Evolutionary conservation across 2,329 filamentous ascomycete genomes (phyloP).

Genomic region (Penicillium verrucosum): DNA sequence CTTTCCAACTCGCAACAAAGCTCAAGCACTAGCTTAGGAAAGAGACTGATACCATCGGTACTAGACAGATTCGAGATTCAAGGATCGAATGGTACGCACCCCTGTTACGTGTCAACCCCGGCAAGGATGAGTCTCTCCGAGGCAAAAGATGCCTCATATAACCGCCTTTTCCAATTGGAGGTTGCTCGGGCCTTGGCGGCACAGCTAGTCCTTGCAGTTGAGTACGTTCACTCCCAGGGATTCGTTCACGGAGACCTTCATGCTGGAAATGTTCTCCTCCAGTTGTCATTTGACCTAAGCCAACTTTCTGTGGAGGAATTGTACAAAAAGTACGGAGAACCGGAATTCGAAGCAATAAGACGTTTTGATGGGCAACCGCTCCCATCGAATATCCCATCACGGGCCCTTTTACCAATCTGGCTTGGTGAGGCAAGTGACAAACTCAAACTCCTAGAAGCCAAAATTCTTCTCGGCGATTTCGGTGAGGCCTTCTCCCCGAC

Average conservation of each 20-base stretch:
- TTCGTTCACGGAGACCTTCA: constrained; percentile 39
- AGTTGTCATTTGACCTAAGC: constrained; percentile 14
- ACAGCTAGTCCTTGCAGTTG: constrained; percentile 27
- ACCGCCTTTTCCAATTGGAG: constrained; percentile 14
- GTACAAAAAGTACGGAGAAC: constrained; percentile 22
- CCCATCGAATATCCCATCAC: constrained; percentile 28
- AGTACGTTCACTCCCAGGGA: constrained; percentile 19
- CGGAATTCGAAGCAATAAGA: constrained; percentile 18
- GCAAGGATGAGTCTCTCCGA: constrained; percentile 16
- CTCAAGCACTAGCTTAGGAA: neutral
- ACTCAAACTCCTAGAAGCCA: constrained; percentile 28
- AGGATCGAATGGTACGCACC: constrained; percentile 16
- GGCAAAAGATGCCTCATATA: constrained; percentile 15
- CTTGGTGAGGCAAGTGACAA: constrained; percentile 34
- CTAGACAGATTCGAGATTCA: constrained; percentile 13
- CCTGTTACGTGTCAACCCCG: constrained; percentile 14
- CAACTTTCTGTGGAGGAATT: constrained; percentile 18
- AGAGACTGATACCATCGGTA: constrained; percentile 10
- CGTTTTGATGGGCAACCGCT: constrained; percentile 24
- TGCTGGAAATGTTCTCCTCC: constrained; percentile 36
- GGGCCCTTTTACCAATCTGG: constrained; percentile 34
- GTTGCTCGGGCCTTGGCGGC: constrained; percentile 14
- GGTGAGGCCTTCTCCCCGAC: constrained; percentile 35
- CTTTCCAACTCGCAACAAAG: constrained; percentile 1
- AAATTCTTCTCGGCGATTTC: constrained; percentile 36